Percentiles rank a stretch among this genome's conserved stretches.
Conservation (phyloP, 306 rosid genomes). For the Calophaca sinica region DNA sequence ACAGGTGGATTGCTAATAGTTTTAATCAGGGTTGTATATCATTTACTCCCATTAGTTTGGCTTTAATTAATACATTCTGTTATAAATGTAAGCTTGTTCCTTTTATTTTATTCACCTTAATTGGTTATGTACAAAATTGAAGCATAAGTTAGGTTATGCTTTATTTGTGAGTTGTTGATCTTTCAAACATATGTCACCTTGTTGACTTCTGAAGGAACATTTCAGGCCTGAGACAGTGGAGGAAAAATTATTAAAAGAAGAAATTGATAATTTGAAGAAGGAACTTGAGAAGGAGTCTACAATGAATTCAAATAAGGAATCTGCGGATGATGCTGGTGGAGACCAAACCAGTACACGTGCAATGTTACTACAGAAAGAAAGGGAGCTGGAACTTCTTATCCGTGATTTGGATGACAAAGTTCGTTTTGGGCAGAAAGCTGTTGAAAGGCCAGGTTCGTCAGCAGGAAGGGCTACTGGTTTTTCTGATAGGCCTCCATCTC, state of each 20-base stretch:
- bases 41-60: constrained; percentile 23
- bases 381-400: constrained; percentile 70
- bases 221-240: constrained; percentile 84
- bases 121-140: constrained; percentile 12
- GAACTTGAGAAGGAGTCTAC: constrained; percentile 65
- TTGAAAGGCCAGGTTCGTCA: constrained; percentile 88
- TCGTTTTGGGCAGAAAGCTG: constrained; percentile 90
- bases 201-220: constrained; percentile 45
- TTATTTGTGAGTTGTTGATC: constrained; percentile 42
- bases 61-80: constrained; percentile 8
- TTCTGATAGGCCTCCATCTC: constrained; percentile 78
- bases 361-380: constrained; percentile 61
- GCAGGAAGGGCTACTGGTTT: constrained; percentile 64
- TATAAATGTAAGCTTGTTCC: constrained; percentile 9
- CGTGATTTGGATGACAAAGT: constrained; percentile 87
- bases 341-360: constrained; percentile 49
- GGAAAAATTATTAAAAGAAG: constrained; percentile 81
- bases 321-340: constrained; percentile 57
- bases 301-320: constrained; percentile 53
- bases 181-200: constrained; percentile 44
- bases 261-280: constrained; percentile 74
- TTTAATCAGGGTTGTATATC: neutral
- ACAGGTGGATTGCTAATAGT: constrained; percentile 16
- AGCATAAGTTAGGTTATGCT: constrained; percentile 22
- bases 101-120: constrained; percentile 26